Evolutionary conservation across 768 basidiomycete species (phyloP).

Genomic region (Sistotremastrum suecicum): DNA sequence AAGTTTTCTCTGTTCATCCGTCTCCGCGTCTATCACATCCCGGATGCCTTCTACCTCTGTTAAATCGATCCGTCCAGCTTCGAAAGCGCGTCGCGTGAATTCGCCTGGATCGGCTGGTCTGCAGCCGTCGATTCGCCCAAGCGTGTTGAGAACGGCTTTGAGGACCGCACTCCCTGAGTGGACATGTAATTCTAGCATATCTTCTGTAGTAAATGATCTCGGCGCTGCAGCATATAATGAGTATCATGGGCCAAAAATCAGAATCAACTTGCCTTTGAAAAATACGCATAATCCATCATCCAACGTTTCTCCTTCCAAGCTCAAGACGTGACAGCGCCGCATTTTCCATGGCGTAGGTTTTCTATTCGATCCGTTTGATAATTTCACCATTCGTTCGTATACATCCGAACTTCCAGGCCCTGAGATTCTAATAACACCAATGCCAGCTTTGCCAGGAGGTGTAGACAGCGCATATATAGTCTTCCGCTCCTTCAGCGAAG

Average conservation of each 20-base stretch:
- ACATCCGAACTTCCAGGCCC: constrained; percentile 58
- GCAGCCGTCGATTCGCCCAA: constrained; percentile 45
- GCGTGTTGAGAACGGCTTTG: constrained; percentile 48
- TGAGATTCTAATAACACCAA: constrained; percentile 72
- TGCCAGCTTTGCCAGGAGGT: constrained; percentile 72
- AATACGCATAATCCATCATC: constrained; percentile 76
- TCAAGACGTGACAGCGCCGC: constrained; percentile 52
- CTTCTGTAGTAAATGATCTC: constrained; percentile 72
- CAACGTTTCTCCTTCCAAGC: constrained; percentile 46
- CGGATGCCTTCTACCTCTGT: constrained; percentile 82
- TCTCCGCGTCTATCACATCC: constrained; percentile 82
- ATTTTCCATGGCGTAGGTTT: constrained; percentile 50
- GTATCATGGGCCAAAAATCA: not conserved
- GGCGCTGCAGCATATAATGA: constrained; percentile 32
- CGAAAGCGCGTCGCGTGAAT: constrained; percentile 75
- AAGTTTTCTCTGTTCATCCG: constrained; percentile 62
- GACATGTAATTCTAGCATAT: constrained; percentile 71
- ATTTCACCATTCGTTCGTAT: constrained; percentile 44
- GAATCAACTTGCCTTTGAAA: constrained; percentile 46
- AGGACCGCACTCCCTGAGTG: constrained; percentile 80
- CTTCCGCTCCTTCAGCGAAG: constrained; percentile 24
- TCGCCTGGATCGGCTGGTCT: constrained; percentile 80
- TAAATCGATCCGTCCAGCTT: constrained; percentile 68
- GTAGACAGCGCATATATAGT: constrained; percentile 87
- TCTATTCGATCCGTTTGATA: constrained; percentile 9